Conservation (phyloP, 768 basidiomycete genomes). For the Kwoniella newhampshirensis region DNA sequence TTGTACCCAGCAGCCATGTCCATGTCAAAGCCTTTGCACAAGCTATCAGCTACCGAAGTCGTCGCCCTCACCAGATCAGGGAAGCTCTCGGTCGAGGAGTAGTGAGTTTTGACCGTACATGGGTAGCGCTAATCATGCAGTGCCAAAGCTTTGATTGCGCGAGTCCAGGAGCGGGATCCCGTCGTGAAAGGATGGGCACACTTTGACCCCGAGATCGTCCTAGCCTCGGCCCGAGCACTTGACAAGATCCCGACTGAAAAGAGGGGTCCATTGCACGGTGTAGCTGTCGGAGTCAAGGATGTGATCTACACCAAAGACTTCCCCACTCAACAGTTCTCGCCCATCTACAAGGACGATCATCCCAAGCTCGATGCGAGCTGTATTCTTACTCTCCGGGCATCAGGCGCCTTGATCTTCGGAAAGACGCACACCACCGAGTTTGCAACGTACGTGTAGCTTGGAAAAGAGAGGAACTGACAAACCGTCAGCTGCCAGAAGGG, state of each 20-base stretch:
- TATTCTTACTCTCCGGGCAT: slow-evolving; percentile 29
- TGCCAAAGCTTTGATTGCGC: slow-evolving; percentile 30
- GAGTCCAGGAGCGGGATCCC: slow-evolving; percentile 30
- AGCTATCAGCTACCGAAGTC: slow-evolving; percentile 34
- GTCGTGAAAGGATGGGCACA: slow-evolving; percentile 42
- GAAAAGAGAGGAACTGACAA: background rate
- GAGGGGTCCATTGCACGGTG: slow-evolving; percentile 42
- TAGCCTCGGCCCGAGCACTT: slow-evolving; percentile 25
- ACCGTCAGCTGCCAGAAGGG: slow-evolving; percentile 17
- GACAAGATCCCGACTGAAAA: slow-evolving; percentile 30
- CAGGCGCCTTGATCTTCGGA: slow-evolving; percentile 41
- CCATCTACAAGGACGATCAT: slow-evolving; percentile 32
- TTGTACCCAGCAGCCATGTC: no score
- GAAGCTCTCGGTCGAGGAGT: slow-evolving; percentile 30
- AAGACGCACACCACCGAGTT: slow-evolving; percentile 50
- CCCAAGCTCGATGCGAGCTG: slow-evolving; percentile 34
- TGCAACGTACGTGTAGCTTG: slow-evolving; percentile 7
- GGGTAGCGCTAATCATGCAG: slow-evolving; percentile 7
- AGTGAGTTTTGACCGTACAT: slow-evolving; percentile 15
- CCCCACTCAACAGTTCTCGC: slow-evolving; percentile 39
- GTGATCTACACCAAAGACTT: slow-evolving; percentile 34
- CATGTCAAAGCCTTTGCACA: slow-evolving; percentile 19
- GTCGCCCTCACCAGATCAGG: slow-evolving; percentile 19
- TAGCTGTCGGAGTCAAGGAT: slow-evolving; percentile 46
- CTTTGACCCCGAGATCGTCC: slow-evolving; percentile 30